Percentiles rank a stretch among this genome's conserved stretches.
Conservation (phyloP, 208 protist species). For the Trypanosomatidae sp. region DNA sequence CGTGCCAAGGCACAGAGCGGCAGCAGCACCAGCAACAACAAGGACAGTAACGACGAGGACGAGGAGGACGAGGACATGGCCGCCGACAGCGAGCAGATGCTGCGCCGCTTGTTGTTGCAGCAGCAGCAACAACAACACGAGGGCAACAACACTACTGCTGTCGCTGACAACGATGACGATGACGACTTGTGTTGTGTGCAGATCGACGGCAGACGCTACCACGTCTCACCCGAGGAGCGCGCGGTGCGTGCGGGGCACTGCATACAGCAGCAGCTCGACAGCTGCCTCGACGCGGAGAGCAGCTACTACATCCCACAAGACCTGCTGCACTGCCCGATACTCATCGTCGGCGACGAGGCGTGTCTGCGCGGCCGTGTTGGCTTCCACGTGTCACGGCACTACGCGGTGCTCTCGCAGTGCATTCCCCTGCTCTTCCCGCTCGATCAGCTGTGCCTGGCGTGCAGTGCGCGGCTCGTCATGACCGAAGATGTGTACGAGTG, state of each 20-base stretch:
- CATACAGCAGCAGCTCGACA: not conserved
- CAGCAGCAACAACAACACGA: no score
- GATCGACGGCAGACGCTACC: not conserved
- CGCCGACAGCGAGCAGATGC: no score
- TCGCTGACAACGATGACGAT: no score
- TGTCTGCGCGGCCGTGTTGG: constrained; percentile 2
- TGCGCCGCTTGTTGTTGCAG: no score
- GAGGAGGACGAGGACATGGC: no score
- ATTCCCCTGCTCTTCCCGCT: constrained; percentile 9
- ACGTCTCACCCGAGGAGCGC: not conserved
- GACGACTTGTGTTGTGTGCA: no score
- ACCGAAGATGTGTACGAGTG: constrained; percentile 3
- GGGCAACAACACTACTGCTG: no score
- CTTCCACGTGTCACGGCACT: constrained; percentile 13
- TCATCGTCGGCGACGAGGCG: not conserved
- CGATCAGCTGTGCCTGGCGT: constrained; percentile 3
- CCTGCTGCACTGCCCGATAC: not conserved
- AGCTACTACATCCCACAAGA: not conserved
- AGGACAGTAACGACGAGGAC: no score
- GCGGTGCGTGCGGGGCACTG: not conserved
- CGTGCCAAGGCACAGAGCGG: no score
- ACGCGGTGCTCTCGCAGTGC: constrained; percentile 5
- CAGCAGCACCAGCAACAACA: no score
- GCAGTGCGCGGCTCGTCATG: constrained; percentile 1
- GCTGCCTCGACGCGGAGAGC: not conserved